A percentile compares a stretch with the other conserved stretches of the same genome.
These are phyloP conservation scores for Podila clonocystis DNA, from an alignment of 192 early-diverging fungal genomes.

Conservation along the genomic window DNA sequence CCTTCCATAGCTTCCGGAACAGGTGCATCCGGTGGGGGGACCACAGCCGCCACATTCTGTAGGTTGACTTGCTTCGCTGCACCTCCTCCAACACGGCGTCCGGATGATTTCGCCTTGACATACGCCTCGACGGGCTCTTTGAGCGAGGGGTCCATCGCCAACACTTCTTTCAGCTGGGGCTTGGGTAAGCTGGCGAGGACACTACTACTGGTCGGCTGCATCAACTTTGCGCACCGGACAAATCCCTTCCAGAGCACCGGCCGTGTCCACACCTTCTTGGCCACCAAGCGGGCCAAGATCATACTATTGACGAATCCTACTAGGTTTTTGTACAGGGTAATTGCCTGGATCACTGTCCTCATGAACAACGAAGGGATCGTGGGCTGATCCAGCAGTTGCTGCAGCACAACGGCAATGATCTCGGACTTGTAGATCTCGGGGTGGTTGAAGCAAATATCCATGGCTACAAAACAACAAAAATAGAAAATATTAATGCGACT, in stretches of 20 bases:
- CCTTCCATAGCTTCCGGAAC: neutral
- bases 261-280: conserved; percentile 74
- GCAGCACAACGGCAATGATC: conserved; percentile 71
- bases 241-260: conserved; percentile 83
- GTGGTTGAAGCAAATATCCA: conserved; percentile 77
- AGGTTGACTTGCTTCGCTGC: conserved; percentile 39
- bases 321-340: conserved; percentile 70
- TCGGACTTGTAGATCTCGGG: conserved; percentile 75
- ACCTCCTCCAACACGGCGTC: conserved; percentile 37
- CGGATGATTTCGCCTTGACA: conserved; percentile 39
- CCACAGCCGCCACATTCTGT: conserved; percentile 10
- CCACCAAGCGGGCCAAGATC: conserved; percentile 65
- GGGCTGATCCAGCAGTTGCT: conserved; percentile 72
- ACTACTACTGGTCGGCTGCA: conserved; percentile 34
- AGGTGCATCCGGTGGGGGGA: neutral
- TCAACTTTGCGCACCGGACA: conserved; percentile 69
- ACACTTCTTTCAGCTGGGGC: conserved; percentile 41
- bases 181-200: conserved; percentile 47
- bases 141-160: conserved; percentile 42
- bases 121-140: conserved; percentile 43
- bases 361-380: conserved; percentile 79
- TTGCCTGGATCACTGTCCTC: conserved; percentile 76
- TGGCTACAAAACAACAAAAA: conserved; percentile 59
- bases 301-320: conserved; percentile 67
- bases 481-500: neutral